Evolutionary conservation across 331 rosid species (phyloP).

Genomic region (Pyracantha coccinea): DNA sequence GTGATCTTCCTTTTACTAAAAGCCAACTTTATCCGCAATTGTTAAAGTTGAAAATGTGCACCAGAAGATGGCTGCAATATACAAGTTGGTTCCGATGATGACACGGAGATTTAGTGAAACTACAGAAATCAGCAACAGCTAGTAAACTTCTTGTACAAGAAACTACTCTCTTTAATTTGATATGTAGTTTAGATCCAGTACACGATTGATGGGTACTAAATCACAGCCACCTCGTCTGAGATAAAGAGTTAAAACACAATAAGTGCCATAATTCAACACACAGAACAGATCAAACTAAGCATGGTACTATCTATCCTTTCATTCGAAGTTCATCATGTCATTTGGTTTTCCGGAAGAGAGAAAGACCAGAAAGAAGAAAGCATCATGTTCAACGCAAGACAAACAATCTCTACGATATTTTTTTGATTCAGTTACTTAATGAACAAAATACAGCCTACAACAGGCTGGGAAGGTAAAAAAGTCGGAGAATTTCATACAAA

Average conservation of each 20-base stretch:
- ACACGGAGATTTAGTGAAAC: neutral
- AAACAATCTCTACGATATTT: neutral
- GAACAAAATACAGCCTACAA: neutral
- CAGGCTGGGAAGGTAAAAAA: neutral
- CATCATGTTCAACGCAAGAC: neutral
- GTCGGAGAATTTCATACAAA: constrained; percentile 21
- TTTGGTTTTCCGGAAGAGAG: neutral
- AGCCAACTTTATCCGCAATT: neutral
- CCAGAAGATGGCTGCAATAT: neutral
- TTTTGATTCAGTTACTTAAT: neutral
- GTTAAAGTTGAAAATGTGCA: neutral
- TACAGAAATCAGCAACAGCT: neutral
- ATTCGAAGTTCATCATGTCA: neutral
- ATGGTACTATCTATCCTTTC: neutral
- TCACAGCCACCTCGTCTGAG: neutral
- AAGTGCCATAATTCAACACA: too few species aligned
- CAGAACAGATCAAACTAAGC: neutral
- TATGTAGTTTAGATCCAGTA: neutral
- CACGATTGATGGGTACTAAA: neutral
- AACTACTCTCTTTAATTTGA: neutral
- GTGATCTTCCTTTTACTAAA: neutral
- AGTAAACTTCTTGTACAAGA: neutral
- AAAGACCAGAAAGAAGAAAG: neutral
- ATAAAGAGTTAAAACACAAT: neutral
- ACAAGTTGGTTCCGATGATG: neutral